Evolutionary conservation across 768 basidiomycete species (phyloP).

Genomic region (Royoungia palumana): DNA sequence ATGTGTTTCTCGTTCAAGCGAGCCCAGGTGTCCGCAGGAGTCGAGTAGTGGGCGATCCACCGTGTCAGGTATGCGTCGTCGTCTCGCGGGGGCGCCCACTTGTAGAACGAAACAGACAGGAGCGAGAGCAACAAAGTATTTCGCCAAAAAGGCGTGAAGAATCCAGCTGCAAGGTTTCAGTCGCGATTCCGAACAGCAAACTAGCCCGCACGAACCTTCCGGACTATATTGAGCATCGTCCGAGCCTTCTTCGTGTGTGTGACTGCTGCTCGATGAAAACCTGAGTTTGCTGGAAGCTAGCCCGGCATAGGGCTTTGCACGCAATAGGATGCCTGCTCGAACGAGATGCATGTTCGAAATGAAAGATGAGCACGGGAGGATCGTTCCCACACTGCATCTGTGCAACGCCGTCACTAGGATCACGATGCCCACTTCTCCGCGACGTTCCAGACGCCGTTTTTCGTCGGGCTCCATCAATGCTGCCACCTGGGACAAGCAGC

Average conservation of each 20-base stretch:
- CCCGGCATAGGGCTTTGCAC: conserved; percentile 29
- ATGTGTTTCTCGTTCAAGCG: conserved; percentile 54
- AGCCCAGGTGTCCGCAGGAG: conserved; percentile 54
- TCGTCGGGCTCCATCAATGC: conserved; percentile 27
- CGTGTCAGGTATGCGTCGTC: conserved; percentile 64
- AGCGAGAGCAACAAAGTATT: conserved; percentile 53
- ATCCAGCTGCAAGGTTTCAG: conserved; percentile 39
- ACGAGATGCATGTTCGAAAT: conserved; percentile 29
- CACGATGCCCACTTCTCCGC: conserved; percentile 32
- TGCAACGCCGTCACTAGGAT: neutral
- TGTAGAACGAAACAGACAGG: conserved; percentile 55
- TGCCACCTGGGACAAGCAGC: conserved; percentile 21
- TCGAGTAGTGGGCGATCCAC: conserved; percentile 58
- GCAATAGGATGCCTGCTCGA: conserved; percentile 36
- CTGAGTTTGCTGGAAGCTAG: conserved; percentile 37
- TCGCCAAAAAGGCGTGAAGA: conserved; percentile 65
- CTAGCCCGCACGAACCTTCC: conserved; percentile 51
- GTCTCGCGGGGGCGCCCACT: conserved; percentile 60
- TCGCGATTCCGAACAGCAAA: neutral
- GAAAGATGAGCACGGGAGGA: neutral
- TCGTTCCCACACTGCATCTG: conserved; percentile 17
- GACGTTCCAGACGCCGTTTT: conserved; percentile 33
- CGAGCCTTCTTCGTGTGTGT: conserved; percentile 39
- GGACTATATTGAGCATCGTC: conserved; percentile 45
- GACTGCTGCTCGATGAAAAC: conserved; percentile 41